Conservation (phyloP, 495 filamentous ascomycete genomes). For the Glonium stellatum region DNA sequence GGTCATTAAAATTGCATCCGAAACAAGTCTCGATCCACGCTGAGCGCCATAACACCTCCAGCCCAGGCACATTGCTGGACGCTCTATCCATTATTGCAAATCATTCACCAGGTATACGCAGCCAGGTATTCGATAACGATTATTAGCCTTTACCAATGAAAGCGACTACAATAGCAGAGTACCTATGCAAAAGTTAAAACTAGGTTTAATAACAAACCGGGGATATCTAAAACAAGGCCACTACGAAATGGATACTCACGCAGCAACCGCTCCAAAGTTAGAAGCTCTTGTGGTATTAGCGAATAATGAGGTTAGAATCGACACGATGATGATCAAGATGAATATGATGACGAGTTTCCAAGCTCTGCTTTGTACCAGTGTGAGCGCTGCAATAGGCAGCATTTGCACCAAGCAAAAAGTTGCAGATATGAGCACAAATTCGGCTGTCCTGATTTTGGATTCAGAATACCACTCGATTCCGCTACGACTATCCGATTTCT, state of each 20-base stretch:
- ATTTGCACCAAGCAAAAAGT: slow-evolving; percentile 1
- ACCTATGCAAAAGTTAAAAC: neutral
- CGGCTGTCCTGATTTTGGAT: neutral
- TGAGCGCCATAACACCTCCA: too few relatives aligned
- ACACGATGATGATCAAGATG: slow-evolving; percentile 1
- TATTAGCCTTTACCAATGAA: neutral
- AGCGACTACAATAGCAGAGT: neutral
- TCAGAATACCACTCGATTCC: neutral
- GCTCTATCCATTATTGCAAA: neutral
- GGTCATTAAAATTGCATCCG: too few relatives aligned
- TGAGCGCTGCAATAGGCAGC: neutral
- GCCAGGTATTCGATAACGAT: neutral
- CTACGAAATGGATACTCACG: neutral
- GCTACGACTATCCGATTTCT: neutral
- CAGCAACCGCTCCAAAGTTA: slow-evolving; percentile 4
- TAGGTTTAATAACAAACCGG: neutral
- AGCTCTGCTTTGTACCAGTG: neutral
- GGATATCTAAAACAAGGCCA: neutral
- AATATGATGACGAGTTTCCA: neutral
- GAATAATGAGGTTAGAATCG: neutral
- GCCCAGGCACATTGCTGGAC: neutral
- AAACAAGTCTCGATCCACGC: too few relatives aligned
- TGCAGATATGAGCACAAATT: neutral
- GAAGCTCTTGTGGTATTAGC: neutral
- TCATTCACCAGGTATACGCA: neutral